Percentiles rank a stretch among this genome's conserved stretches.
These are phyloP conservation scores for Botryotinia narcissicola DNA, from an alignment of 2,329 filamentous ascomycete species.

Conservation along the genomic window DNA sequence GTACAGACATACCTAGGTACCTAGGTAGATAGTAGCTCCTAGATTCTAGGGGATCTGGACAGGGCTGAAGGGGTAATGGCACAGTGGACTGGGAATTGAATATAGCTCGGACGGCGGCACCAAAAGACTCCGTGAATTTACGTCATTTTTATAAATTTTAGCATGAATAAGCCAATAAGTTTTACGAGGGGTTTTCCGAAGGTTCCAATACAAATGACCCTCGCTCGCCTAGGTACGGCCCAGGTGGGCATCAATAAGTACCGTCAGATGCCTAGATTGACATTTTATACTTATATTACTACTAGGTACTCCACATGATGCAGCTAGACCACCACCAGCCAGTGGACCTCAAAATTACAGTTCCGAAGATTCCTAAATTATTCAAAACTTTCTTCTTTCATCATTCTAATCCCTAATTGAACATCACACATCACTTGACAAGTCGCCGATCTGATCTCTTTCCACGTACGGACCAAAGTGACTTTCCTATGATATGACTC, in stretches of 20 bases:
- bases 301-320: background rate
- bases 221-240: no score
- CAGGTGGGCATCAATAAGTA: no score
- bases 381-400: background rate
- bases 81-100: background rate
- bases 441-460: background rate
- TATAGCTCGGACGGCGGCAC: background rate
- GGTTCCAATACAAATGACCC: background rate
- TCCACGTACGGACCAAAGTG: background rate
- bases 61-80: conserved; percentile 3
- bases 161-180: background rate
- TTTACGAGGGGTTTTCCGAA: no score
- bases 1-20: background rate
- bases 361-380: conserved; percentile 1
- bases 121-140: background rate
- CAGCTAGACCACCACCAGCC: background rate
- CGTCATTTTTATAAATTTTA: background rate
- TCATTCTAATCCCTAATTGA: background rate
- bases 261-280: background rate
- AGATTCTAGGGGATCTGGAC: background rate
- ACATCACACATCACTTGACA: conserved; percentile 6
- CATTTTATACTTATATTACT: background rate
- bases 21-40: background rate
- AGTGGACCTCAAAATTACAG: background rate
- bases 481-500: background rate